Conservation (phyloP, 352 stramenopile genomes). For the Thalassiosira exigua region DNA sequence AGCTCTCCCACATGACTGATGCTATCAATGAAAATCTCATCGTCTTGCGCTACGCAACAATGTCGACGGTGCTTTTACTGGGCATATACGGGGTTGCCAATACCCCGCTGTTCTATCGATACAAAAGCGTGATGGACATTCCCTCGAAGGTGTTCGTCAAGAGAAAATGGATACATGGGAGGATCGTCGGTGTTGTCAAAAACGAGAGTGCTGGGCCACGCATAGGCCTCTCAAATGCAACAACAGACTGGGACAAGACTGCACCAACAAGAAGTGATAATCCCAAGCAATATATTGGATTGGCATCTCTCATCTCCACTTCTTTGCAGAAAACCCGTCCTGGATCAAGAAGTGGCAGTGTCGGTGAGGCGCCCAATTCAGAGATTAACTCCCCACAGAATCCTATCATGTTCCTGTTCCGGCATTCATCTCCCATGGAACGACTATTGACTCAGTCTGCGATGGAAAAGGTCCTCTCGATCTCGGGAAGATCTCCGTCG, state of each 20-base stretch:
- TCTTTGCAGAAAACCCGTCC: too few species aligned
- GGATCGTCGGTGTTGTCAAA: conserved; percentile 61
- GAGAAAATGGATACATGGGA: conserved; percentile 66
- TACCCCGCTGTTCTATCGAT: conserved; percentile 81
- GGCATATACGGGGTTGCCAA: conserved; percentile 72
- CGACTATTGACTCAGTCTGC: conserved; percentile 58
- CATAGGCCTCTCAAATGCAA: background rate
- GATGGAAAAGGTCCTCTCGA: conserved; percentile 46
- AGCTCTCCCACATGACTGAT: conserved; percentile 47
- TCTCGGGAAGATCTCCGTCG: conserved; percentile 21
- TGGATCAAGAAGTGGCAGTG: too few species aligned
- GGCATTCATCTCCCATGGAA: conserved; percentile 71
- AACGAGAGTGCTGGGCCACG: conserved; percentile 1
- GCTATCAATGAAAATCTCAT: conserved; percentile 77
- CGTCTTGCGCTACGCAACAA: conserved; percentile 58
- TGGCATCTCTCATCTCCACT: too few species aligned
- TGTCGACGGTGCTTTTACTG: conserved; percentile 64
- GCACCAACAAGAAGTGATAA: too few species aligned
- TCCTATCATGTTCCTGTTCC: conserved; percentile 54
- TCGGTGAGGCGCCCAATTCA: too few species aligned
- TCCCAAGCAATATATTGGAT: too few species aligned
- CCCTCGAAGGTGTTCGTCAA: conserved; percentile 56
- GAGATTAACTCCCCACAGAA: too few species aligned
- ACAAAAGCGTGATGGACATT: conserved; percentile 69
- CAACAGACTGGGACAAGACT: too few species aligned